Evolutionary conservation across 176 grass and related monocot species (phyloP).

Genomic region (Oryza nivara): DNA sequence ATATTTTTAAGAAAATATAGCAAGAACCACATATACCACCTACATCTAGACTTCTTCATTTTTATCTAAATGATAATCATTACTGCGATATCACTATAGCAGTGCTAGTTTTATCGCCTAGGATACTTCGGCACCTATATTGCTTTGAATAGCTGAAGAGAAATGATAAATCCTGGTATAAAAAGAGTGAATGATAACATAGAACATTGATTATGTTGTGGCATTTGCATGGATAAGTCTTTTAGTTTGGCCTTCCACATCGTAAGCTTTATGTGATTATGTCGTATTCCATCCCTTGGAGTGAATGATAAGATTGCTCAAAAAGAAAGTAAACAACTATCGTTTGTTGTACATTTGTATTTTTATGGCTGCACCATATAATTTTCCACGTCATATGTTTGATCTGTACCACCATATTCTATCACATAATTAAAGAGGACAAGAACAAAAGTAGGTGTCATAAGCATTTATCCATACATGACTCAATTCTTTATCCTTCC

Average conservation of each 20-base stretch:
- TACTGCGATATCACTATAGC: not conserved
- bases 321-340: not conserved
- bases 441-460: not conserved
- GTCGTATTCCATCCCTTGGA: not conserved
- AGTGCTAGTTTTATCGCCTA: not conserved
- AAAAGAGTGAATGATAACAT: too few relatives aligned
- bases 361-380: not conserved
- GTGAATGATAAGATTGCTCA: not conserved
- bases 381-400: not conserved
- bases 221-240: not conserved
- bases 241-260: not conserved
- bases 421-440: conserved; percentile 26
- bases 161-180: too few relatives aligned
- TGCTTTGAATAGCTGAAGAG: not conserved
- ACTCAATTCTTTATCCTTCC: not conserved
- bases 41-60: not conserved
- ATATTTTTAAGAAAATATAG: not conserved
- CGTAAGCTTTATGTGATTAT: not conserved
- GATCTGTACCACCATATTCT: not conserved
- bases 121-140: too few relatives aligned
- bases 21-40: not conserved
- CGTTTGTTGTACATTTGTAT: not conserved
- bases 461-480: not conserved
- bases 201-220: too few relatives aligned
- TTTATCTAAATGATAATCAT: not conserved